phyloP scores from a whole-genome alignment of 805 yeast genomes.

The Komagataella phaffii region DNA sequence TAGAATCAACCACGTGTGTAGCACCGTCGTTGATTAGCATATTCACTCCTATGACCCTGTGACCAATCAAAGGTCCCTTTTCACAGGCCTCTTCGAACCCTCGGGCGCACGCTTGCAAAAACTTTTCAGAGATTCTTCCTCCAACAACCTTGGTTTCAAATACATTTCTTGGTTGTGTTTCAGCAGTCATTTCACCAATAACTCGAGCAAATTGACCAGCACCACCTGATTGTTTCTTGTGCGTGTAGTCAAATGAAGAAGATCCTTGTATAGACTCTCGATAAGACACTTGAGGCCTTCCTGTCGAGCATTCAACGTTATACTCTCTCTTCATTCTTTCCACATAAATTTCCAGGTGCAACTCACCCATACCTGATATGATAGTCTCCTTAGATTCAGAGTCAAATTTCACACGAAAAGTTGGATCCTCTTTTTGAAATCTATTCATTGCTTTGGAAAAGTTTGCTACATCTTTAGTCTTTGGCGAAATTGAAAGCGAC shows the following conservation, averaged over 20 bases:
- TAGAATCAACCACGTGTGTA: constrained; percentile 93
- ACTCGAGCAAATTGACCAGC: constrained; percentile 98
- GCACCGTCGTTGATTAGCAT: constrained; percentile 97
- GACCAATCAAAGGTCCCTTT: constrained; percentile 95
- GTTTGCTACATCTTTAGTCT: constrained; percentile 72
- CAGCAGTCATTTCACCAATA: constrained; percentile 50
- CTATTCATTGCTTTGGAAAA: constrained; percentile 95
- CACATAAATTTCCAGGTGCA: constrained; percentile 92
- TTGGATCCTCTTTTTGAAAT: constrained; percentile 98
- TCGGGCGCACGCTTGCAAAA: constrained; percentile 82
- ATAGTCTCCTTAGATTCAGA: constrained; percentile 87
- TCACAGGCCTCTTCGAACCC: constrained; percentile 93
- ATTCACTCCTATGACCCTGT: constrained; percentile 79
- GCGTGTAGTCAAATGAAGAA: constrained; percentile 81
- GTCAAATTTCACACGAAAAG: constrained; percentile 88
- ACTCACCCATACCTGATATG: constrained; percentile 96
- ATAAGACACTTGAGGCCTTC: constrained; percentile 96
- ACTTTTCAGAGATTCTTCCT: constrained; percentile 94
- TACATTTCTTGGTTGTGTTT: constrained; percentile 28
- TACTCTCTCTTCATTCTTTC: constrained; percentile 98
- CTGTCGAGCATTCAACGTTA: constrained; percentile 88
- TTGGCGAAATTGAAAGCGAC: constrained; percentile 81
- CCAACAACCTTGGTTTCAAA: constrained; percentile 88
- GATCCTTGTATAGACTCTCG: constrained; percentile 77
- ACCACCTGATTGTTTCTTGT: constrained; percentile 98